Conservation (phyloP, 2,329 filamentous ascomycete species). For the Beauveria sp. region DNA sequence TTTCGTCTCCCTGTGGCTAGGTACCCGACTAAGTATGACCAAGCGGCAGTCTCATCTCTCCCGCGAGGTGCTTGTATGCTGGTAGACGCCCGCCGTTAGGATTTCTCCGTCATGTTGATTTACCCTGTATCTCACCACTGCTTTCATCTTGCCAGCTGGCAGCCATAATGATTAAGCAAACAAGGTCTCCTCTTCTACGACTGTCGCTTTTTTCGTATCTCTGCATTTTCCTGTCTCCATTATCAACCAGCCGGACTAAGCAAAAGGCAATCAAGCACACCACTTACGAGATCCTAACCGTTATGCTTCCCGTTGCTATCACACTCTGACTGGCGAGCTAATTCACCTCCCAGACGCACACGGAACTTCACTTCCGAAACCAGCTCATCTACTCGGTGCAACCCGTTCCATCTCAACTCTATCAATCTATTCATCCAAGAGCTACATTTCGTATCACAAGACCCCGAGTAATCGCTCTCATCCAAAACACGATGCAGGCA, state of each 20-base stretch:
- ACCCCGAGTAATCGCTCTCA: neutral
- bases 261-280: too few relatives aligned
- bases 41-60: neutral
- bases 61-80: neutral
- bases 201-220: too few relatives aligned
- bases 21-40: too few relatives aligned
- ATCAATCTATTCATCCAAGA: neutral
- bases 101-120: neutral
- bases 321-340: neutral
- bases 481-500: conserved; percentile 8
- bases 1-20: too few relatives aligned
- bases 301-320: too few relatives aligned
- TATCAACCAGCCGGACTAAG: neutral
- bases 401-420: neutral
- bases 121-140: neutral
- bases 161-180: neutral
- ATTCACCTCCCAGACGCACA: neutral
- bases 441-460: neutral
- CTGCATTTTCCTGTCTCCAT: neutral
- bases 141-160: neutral
- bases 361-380: neutral
- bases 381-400: neutral
- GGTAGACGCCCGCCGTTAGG: neutral
- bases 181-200: neutral
- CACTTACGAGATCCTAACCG: too few relatives aligned